Conservation (phyloP, 208 protist genomes). For the Trypanosoma scelopori region DNA sequence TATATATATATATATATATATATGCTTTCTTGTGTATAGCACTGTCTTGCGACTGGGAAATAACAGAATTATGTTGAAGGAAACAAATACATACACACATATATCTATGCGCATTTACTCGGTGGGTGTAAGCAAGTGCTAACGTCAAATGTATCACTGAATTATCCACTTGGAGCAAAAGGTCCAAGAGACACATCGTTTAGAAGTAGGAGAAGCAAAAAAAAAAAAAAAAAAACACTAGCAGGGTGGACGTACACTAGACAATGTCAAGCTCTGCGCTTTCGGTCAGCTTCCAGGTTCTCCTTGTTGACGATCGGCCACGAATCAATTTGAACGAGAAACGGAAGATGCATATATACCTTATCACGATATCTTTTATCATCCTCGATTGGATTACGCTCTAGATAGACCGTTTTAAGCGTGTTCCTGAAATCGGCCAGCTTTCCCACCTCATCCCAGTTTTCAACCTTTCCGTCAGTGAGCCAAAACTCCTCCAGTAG, state of each 20-base stretch:
- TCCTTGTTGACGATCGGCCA: conserved; percentile 87
- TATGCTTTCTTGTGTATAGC: conserved; percentile 2
- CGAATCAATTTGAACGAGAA: conserved; percentile 87
- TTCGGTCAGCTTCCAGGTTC: conserved; percentile 78
- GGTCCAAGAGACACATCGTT: not conserved
- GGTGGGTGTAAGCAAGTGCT: no score
- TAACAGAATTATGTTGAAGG: not conserved
- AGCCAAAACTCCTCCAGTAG: conserved; percentile 89
- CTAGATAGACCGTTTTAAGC: conserved; percentile 86
- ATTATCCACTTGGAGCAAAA: not conserved
- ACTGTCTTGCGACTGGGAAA: not conserved
- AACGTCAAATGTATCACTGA: not conserved
- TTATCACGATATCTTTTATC: conserved; percentile 89
- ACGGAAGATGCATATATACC: conserved; percentile 80
- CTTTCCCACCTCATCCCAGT: conserved; percentile 82
- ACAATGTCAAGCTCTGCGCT: conserved; percentile 13
- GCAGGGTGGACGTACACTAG: no score
- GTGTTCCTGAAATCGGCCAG: conserved; percentile 56
- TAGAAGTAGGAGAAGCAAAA: not conserved
- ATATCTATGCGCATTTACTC: no score
- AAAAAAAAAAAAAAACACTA: not conserved
- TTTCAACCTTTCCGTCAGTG: conserved; percentile 80
- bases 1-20: conserved; percentile 9
- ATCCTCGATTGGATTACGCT: conserved; percentile 89
- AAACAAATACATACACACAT: conserved; percentile 3